These are phyloP conservation scores for Pisolithus albus DNA, from an alignment of 768 basidiomycete species.

Conservation along the genomic window DNA sequence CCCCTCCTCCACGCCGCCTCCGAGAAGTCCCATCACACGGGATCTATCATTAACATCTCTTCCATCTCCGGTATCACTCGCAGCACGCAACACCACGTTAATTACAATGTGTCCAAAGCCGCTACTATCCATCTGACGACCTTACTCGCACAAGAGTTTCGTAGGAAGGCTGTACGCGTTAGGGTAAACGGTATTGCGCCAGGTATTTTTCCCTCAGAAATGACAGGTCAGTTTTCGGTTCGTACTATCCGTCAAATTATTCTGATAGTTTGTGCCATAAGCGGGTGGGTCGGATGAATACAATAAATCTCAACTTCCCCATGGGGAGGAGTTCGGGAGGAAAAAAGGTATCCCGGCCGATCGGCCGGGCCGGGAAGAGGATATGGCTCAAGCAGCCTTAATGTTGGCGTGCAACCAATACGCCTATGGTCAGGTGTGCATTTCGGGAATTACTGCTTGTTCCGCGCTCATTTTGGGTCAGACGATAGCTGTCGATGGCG, in stretches of 20 bases:
- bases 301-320: slow-evolving; percentile 28
- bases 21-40: slow-evolving; percentile 23
- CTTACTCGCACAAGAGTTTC: slow-evolving; percentile 32
- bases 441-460: not conserved
- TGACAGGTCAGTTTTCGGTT: slow-evolving; percentile 14
- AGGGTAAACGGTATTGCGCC: slow-evolving; percentile 33
- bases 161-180: slow-evolving; percentile 22
- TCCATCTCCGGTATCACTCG: slow-evolving; percentile 37
- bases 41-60: slow-evolving; percentile 36
- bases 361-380: slow-evolving; percentile 29
- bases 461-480: not conserved
- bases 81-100: slow-evolving; percentile 37
- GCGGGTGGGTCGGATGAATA: slow-evolving; percentile 19
- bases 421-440: slow-evolving; percentile 29
- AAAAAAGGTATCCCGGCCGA: slow-evolving; percentile 31
- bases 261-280: not conserved
- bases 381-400: slow-evolving; percentile 30
- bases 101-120: slow-evolving; percentile 39
- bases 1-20: slow-evolving; percentile 35
- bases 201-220: slow-evolving; percentile 33
- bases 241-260: not conserved
- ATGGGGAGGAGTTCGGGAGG: slow-evolving; percentile 22
- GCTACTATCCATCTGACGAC: slow-evolving; percentile 30
- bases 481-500: not conserved
- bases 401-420: slow-evolving; percentile 28